Base-by-base conservation (phyloP, 2,329 filamentous ascomycete genomes). In the Arthrobotrys megalospora region DNA sequence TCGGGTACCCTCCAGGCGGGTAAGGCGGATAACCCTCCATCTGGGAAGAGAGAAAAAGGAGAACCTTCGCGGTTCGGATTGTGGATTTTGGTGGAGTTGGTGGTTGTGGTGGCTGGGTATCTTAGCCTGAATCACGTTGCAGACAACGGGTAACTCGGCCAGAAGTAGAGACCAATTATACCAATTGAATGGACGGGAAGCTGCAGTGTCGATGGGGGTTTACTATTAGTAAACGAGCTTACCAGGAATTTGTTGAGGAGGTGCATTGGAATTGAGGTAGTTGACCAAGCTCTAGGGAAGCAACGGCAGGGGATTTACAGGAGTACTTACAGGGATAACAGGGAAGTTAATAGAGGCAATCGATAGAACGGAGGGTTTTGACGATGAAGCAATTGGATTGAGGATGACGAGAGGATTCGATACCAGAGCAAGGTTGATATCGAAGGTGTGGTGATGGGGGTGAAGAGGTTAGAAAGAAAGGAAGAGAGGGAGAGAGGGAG, bases 11-110 rank as follows among this genome's bases (percentile, higher is more conserved):
- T 53, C 62, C 67, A 36, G 52, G 67, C 41, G 75, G 75, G 67
- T 78, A 78, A 8, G 73, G 53, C 66, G 60, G 70, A 48, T 72
- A 78, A 38, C 75, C 75, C 50, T 78, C 75, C 75, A 78, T 78
- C 41, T 58, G 36, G 32, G 48, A 55, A 43, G 24, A 47, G 24
- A 47, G 66, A 34, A 28, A 36, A 43, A 19, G n/a, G 16, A 19
- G 53, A 45, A 41, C 34, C 53, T 60, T 71, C 66, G 73, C 73
- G 60, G 73, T 70, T 77, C 73, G 73, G 73, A 66, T 60, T 50
- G 36, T 65, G 24, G 41, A 45, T 8, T 47, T 47, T 50, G 36
- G 45, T 19, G 16, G 50, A 12, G 60, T 16, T 38, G 43, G 64
- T 36, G 36, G 32, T 47, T 3, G 38, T 47, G 41, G 21, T 70